Evolutionary conservation across 2,329 filamentous ascomycete species (phyloP).

Genomic region (Lanzia echinophila): DNA sequence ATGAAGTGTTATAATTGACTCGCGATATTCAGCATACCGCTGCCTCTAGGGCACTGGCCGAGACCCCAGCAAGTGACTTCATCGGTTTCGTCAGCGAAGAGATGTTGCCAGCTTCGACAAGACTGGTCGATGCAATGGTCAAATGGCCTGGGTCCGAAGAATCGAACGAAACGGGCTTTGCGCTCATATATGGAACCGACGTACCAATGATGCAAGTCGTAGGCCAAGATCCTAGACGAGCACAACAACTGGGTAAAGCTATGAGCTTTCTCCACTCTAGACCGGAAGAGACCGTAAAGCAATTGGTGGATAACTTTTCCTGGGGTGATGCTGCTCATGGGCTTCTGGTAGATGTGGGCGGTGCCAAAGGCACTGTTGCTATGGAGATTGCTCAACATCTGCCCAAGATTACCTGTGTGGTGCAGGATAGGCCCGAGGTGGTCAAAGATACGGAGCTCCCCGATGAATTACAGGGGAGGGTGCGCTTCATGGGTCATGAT

Average conservation of each 20-base stretch:
- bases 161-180: slow-evolving; percentile 7
- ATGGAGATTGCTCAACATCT: neutral
- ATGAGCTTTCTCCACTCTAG: slow-evolving; percentile 5
- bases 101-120: slow-evolving; percentile 3
- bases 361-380: neutral
- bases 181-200: neutral
- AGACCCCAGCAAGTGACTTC: neutral
- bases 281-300: neutral
- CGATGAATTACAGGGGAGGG: neutral
- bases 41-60: neutral
- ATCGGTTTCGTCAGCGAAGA: slow-evolving; percentile 5
- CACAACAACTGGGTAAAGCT: neutral
- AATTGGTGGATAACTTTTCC: neutral
- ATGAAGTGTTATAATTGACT: too few relatives aligned
- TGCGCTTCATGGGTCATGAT: neutral
- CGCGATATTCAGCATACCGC: too few relatives aligned
- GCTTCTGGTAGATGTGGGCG: neutral
- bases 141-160: slow-evolving; percentile 11
- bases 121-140: slow-evolving; percentile 11
- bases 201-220: neutral
- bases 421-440: neutral
- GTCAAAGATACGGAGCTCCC: neutral
- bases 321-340: neutral
- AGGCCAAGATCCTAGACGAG: neutral
- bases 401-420: neutral